phyloP scores from a whole-genome alignment of 495 filamentous ascomycete genomes.

The Daldinia concentrica region DNA sequence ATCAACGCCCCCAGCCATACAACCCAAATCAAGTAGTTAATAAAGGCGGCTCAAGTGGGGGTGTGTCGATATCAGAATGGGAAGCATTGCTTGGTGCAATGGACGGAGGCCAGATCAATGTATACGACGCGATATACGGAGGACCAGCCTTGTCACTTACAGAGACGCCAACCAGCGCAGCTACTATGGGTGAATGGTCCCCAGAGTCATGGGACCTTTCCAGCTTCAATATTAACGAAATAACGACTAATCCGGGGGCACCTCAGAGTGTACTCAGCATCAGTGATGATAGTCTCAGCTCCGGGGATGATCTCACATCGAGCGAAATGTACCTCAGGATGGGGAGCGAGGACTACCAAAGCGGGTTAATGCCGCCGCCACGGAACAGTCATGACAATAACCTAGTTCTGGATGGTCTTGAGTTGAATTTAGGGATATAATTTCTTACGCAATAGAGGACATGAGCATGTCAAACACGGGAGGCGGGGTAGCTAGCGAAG shows the following conservation, averaged over 20 bases:
- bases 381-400: constrained; percentile 45
- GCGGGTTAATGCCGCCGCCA: constrained; percentile 40
- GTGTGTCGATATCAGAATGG: constrained; percentile 75
- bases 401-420: constrained; percentile 56
- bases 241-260: constrained; percentile 51
- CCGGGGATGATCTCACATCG: constrained; percentile 56
- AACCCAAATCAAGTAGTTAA: constrained; percentile 44
- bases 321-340: constrained; percentile 50
- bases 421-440: constrained; percentile 53
- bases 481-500: not conserved
- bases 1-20: constrained; percentile 41
- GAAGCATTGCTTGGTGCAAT: constrained; percentile 79
- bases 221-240: constrained; percentile 57
- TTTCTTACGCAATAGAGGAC: not conserved
- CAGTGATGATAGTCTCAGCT: constrained; percentile 78
- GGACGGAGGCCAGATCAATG: constrained; percentile 78
- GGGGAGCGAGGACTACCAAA: constrained; percentile 49
- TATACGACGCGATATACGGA: constrained; percentile 86
- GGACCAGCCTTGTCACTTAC: constrained; percentile 62
- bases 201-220: constrained; percentile 66
- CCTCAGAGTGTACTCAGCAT: constrained; percentile 78
- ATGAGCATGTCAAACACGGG: not conserved
- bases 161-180: constrained; percentile 49
- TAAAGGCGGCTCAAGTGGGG: constrained; percentile 44
- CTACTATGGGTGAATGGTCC: constrained; percentile 56